Percentiles rank a stretch among this genome's conserved stretches.
Evolutionary conservation across 2,329 filamentous ascomycete genomes (phyloP).

Genomic region (Macrophomina pseudophaseolina): DNA sequence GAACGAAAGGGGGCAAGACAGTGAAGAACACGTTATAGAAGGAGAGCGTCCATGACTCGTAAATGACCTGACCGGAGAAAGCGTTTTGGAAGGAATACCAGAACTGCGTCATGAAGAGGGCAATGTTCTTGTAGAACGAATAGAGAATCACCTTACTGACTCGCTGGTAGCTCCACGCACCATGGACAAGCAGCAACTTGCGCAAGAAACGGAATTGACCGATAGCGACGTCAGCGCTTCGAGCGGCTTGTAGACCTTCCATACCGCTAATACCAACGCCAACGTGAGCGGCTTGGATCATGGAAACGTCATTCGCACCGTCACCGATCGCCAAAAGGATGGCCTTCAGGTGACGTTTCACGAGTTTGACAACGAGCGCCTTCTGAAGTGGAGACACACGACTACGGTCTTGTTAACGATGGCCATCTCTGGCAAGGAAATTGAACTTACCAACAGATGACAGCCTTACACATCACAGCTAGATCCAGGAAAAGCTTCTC

Average conservation of each 20-base stretch:
- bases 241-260: conserved; percentile 94
- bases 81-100: conserved; percentile 98
- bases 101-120: conserved; percentile 98
- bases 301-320: conserved; percentile 98
- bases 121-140: conserved; percentile 99
- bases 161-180: conserved; percentile 96
- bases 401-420: conserved; percentile 51
- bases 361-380: conserved; percentile 94
- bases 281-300: conserved; percentile 99
- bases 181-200: conserved; percentile 92
- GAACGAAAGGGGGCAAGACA: conserved; percentile 86
- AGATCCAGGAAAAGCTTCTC: conserved; percentile 93
- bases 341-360: conserved; percentile 90
- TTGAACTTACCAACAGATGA: conserved; percentile 75
- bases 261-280: conserved; percentile 96
- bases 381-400: conserved; percentile 97
- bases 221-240: conserved; percentile 94
- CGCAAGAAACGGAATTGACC: conserved; percentile 94
- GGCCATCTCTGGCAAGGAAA: background rate
- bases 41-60: conserved; percentile 98
- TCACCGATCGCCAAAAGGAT: conserved; percentile 96
- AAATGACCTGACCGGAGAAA: conserved; percentile 97
- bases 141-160: conserved; percentile 97
- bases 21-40: conserved; percentile 99
- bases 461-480: conserved; percentile 96